Evolutionary conservation across 139 green algal genomes (phyloP).

Genomic region (Chlorella sp.): DNA sequence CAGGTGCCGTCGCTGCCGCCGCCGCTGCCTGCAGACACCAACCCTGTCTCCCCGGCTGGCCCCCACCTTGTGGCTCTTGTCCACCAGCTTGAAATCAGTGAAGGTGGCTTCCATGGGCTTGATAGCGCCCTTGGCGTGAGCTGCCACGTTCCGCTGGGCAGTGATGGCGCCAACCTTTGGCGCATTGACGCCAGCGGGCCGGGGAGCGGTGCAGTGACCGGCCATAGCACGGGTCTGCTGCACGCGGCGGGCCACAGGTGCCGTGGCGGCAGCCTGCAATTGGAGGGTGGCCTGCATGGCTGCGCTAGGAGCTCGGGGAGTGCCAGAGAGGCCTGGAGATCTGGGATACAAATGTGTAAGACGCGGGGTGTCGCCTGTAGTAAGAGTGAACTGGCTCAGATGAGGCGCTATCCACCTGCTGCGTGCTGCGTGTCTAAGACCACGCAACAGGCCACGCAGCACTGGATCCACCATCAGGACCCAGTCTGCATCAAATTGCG

Average conservation of each 20-base stretch:
- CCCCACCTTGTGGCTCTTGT: constrained; percentile 32
- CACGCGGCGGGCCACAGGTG: background rate
- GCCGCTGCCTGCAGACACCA: background rate
- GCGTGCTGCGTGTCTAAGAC: background rate
- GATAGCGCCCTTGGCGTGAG: constrained; percentile 34
- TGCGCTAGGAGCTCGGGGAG: background rate
- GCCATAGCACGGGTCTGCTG: constrained; percentile 8
- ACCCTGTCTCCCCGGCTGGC: no score
- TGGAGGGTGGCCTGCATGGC: constrained; percentile 21
- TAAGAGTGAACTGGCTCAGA: background rate
- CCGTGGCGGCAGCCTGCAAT: background rate
- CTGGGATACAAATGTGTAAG: background rate
- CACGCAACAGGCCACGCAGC: background rate
- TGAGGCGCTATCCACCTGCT: background rate
- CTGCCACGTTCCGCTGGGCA: constrained; percentile 16
- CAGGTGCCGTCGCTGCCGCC: background rate
- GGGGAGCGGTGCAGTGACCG: background rate
- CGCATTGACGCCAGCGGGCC: constrained; percentile 1
- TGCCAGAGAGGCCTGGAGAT: background rate
- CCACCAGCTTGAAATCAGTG: constrained; percentile 26
- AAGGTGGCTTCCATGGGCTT: constrained; percentile 38
- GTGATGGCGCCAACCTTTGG: constrained; percentile 19
- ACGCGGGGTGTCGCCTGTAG: background rate
- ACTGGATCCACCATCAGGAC: no score
- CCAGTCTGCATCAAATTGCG: no score